Base-by-base conservation (phyloP, 192 early-diverging fungal genomes). In the Tieghemiomyces parasiticus region DNA sequence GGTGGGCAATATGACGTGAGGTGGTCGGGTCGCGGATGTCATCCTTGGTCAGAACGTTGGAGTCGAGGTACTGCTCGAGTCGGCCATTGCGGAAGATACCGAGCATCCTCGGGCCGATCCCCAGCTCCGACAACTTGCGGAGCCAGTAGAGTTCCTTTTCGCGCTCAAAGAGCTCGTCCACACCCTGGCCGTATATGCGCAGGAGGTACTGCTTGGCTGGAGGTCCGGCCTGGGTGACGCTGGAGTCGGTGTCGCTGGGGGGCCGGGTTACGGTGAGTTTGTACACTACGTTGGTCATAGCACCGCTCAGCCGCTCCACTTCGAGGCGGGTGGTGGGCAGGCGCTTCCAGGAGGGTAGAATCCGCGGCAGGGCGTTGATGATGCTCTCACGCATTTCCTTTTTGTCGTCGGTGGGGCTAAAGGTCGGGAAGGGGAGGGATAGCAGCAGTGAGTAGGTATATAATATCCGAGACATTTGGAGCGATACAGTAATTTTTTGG, bases 81-180 rank as follows among this genome's bases (percentile, higher is more conserved):
- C 91, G 73, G 32, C 91, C 91, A 65, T 94, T 94, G 19, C 71
- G 76, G 68, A 92, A 94, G 20, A 84, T 81, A 1, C 78, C 85
- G 12, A 87, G 69, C 35, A 94, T 61, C 2, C 66, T 71, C 6
- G 91, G 86, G 1, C 88, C 91, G n/a, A 89, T 76, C 0, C 84
- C 81, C 51, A 83, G 65, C 1, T 71, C 66, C 2, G 84, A 83
- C 25, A 94, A 66, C 47, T 84, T 78, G 50, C 68, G 60, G 28
- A 92, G 71, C 83, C 87, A 94, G 28, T 78, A 72, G 46, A 94
- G 74, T 63, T 94, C 91, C 45, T 83, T 81, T 25, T 84, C 79
- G 45, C 91, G 76, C n/a, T 81, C 78, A 47, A 91, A 65, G 22
- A 92, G 72, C 53, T 87, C 68, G 24, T 90, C 91, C 32, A 82